Base-by-base conservation (phyloP, 2,329 filamentous ascomycete species). In the Fusarium tanahbumbuense region DNA sequence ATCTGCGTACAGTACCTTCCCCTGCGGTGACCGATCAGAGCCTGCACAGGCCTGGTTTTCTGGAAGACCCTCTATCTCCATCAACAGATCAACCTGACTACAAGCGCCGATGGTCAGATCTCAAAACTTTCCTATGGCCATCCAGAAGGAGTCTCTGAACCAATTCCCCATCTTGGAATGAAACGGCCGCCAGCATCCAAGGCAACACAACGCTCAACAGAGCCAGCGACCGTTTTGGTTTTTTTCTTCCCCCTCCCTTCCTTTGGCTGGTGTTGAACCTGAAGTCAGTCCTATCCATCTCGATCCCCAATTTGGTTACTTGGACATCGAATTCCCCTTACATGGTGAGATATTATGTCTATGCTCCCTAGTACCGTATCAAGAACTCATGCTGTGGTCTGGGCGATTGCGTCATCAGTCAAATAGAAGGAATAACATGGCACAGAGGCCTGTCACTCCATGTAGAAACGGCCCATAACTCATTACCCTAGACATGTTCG, bases 71-170 rank as follows among this genome's bases (percentile, higher is more conserved):
- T 44, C 25, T 40, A 65, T 52, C 53, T n/a, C 53, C 27, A 34
- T 57, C 15, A 40, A 28, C 45, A 42, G 53, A 34, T 57, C 16
- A 40, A 25, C 50, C 41, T 56, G 48, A 45, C 50, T 42, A 59
- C 32, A 34, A 28, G 28, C 22, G 28, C 37, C 41, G 34, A 42
- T 40, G 32, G 25, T 37, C 25, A 42, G 50, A 53, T 45, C 54
- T 47, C 53, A 57, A 71, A 71, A 67, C 61, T 27, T 32, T 34
- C 44, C 40, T 23, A 53, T 63, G 54, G 44, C 37, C 28, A 59
- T 57, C 42, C 55, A 58, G 60, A 12, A 41, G 27, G 46, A 53
- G 16, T 45, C 56, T 32, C 62, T 45, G 47, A 44, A 56, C 25
- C 27, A 25, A 16, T 41, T 53, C 28, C 41, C 55, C 34, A 40